phyloP scores from a whole-genome alignment of 345 rosid species.

The Populus nigra region DNA sequence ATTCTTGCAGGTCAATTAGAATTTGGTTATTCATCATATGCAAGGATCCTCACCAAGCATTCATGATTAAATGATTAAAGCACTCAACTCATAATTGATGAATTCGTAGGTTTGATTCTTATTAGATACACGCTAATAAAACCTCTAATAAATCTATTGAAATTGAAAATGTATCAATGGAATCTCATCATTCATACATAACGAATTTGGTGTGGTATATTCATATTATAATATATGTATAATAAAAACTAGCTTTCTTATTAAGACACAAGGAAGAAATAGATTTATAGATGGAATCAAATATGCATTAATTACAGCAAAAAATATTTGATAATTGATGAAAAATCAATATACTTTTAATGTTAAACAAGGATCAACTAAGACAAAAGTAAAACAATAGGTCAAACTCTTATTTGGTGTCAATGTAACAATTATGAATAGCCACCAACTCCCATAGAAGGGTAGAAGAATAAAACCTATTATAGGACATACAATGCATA shows the following conservation, averaged over 20 bases:
- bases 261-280: neutral
- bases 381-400: conserved; percentile 1
- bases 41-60: neutral
- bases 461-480: neutral
- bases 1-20: no score
- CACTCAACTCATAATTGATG: neutral
- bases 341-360: conserved; percentile 10
- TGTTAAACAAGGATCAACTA: neutral
- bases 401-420: conserved; percentile 5
- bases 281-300: neutral
- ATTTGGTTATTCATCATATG: neutral
- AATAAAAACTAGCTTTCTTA: no score
- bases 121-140: no score
- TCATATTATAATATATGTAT: no score
- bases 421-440: neutral
- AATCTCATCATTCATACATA: no score
- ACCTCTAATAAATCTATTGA: fast-evolving
- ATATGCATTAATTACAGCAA: neutral
- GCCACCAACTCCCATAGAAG: neutral
- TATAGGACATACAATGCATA: neutral
- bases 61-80: neutral
- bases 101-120: neutral
- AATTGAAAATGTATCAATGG: no score
- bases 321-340: neutral
- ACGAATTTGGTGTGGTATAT: no score